Conservation (phyloP, 2,329 filamentous ascomycete species). For the Pseudogymnoascus sp. region DNA sequence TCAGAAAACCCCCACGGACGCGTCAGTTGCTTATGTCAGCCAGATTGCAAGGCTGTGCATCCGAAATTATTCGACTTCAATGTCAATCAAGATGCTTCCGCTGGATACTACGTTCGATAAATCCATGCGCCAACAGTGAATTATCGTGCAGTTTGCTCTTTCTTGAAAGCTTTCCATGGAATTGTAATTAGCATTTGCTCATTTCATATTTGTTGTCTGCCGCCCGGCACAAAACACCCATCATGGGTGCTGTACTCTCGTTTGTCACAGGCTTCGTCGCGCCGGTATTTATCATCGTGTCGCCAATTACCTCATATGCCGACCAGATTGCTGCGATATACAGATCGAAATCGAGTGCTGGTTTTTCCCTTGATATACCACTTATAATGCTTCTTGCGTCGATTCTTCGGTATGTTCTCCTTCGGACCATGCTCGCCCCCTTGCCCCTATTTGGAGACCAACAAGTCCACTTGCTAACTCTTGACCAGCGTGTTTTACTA, state of each 20-base stretch:
- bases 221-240: not conserved
- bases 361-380: slow-evolving; percentile 64
- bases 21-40: not conserved
- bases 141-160: slow-evolving; percentile 2
- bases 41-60: not conserved
- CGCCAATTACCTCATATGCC: slow-evolving; percentile 57
- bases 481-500: slow-evolving; percentile 58
- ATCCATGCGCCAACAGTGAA: not conserved
- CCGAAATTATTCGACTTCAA: slow-evolving; percentile 1
- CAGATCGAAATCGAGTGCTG: slow-evolving; percentile 54
- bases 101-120: not conserved
- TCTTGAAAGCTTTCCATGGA: not conserved
- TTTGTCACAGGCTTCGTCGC: slow-evolving; percentile 48
- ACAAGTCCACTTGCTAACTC: slow-evolving; percentile 12
- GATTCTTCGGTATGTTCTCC: slow-evolving; percentile 47
- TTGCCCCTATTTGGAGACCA: not conserved
- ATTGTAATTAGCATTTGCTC: slow-evolving; percentile 6
- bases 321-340: slow-evolving; percentile 62
- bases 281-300: slow-evolving; percentile 56
- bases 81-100: not conserved
- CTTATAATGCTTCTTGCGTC: slow-evolving; percentile 67
- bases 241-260: slow-evolving; percentile 26
- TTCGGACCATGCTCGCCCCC: not conserved
- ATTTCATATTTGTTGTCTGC: not conserved
- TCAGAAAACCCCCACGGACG: not conserved